These are phyloP conservation scores for Ceratobasidium sp. DNA, from an alignment of 1,284 basidiomycete genomes.

Conservation along the genomic window DNA sequence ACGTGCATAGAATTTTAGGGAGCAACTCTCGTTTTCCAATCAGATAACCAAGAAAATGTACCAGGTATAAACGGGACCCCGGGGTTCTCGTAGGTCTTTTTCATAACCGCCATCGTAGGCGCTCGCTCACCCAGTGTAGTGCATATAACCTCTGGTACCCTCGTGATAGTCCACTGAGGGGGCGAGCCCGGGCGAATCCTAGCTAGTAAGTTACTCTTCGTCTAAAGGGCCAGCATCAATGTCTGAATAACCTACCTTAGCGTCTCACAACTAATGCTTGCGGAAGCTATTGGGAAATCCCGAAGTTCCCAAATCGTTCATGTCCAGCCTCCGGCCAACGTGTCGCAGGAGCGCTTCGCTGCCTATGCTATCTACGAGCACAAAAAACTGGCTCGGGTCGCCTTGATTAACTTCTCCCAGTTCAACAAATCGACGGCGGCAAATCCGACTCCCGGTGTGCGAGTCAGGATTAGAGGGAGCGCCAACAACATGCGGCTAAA, in stretches of 20 bases:
- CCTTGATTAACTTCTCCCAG: constrained; percentile 45
- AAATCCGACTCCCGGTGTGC: constrained; percentile 8
- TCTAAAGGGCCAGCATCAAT: background rate
- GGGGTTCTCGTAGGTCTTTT: constrained; percentile 26
- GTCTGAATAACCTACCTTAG: background rate
- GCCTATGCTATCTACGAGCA: constrained; percentile 46
- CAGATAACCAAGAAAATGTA: constrained; percentile 45
- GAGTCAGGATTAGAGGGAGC: background rate
- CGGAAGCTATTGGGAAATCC: constrained; percentile 44
- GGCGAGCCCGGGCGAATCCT: constrained; percentile 28
- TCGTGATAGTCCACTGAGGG: constrained; percentile 23
- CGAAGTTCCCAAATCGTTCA: constrained; percentile 22
- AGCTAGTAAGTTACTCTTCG: constrained; percentile 2
- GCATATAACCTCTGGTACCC: constrained; percentile 34
- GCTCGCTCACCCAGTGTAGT: background rate
- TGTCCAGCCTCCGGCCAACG: constrained; percentile 14
- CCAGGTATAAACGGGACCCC: constrained; percentile 38
- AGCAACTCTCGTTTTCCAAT: constrained; percentile 49
- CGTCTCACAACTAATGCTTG: constrained; percentile 47
- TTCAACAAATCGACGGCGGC: constrained; percentile 9
- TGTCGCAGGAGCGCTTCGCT: constrained; percentile 31
- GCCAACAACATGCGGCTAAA: constrained; percentile 11
- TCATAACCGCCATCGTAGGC: constrained; percentile 1
- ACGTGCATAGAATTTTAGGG: background rate
- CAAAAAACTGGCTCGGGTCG: constrained; percentile 35